Evolutionary conservation across 345 rosid species (phyloP).

Genomic region (Eucalyptus microcorys): DNA sequence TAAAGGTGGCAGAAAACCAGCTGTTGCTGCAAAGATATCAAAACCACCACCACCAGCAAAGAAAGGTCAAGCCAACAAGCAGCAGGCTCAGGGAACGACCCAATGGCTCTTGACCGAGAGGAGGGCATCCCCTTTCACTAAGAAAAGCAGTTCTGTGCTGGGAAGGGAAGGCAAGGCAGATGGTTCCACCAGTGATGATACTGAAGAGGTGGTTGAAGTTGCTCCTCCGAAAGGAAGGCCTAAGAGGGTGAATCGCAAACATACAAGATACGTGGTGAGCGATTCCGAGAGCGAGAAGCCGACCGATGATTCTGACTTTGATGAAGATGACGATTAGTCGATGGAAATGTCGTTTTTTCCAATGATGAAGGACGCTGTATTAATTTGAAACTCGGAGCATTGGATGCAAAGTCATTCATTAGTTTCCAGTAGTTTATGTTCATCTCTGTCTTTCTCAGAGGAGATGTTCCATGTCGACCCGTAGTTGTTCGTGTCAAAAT

Average conservation of each 20-base stretch:
- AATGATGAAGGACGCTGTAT: not conserved
- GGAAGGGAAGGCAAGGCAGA: conserved; percentile 27
- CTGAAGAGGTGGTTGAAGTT: not conserved
- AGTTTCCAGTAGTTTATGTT: not conserved
- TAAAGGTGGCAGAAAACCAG: conserved; percentile 29
- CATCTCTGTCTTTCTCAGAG: not conserved
- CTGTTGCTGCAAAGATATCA: conserved; percentile 16
- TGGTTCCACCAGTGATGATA: not conserved
- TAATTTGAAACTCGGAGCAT: not conserved
- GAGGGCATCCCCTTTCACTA: too few species aligned
- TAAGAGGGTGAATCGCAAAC: conserved; percentile 29
- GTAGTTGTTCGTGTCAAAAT: not conserved
- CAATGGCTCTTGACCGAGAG: too few species aligned
- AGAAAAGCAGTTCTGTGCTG: too few species aligned
- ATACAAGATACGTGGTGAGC: conserved; percentile 43
- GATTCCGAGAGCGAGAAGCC: conserved; percentile 49
- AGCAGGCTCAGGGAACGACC: conserved; percentile 2
- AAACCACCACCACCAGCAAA: conserved; percentile 7
- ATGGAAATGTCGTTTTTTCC: not conserved
- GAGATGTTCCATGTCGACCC: not conserved
- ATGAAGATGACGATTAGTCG: conserved; percentile 20
- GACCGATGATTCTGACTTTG: conserved; percentile 43
- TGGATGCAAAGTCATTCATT: not conserved
- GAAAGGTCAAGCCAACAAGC: conserved; percentile 61
- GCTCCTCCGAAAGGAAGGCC: conserved; percentile 45